Evolutionary conservation across 2,329 filamentous ascomycete species (phyloP).

Genomic region (Sclerotinia borealis): DNA sequence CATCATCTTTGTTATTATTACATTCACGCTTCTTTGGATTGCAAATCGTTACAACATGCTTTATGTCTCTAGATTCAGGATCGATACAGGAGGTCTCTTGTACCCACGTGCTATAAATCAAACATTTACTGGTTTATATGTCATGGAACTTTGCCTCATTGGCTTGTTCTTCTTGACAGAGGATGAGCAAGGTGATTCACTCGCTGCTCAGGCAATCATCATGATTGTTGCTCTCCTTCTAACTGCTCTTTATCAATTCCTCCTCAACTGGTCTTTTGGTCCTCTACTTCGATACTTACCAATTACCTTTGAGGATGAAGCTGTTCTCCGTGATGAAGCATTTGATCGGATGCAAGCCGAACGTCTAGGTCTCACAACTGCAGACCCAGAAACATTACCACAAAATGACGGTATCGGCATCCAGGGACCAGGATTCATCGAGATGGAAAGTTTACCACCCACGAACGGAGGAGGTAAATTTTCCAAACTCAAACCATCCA

Average conservation of each 20-base stretch:
- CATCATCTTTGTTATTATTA: conserved; percentile 86
- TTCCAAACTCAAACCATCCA: conserved; percentile 28
- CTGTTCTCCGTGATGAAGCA: conserved; percentile 80
- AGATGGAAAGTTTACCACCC: conserved; percentile 41
- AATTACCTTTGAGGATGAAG: conserved; percentile 93
- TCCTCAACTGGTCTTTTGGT: conserved; percentile 76
- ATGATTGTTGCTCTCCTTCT: conserved; percentile 73
- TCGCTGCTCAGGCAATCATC: conserved; percentile 69
- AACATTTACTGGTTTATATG: conserved; percentile 87
- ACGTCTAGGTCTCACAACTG: conserved; percentile 57
- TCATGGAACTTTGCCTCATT: conserved; percentile 87
- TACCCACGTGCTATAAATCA: conserved; percentile 94
- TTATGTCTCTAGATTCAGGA: conserved; percentile 83
- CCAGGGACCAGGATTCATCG: conserved; percentile 30
- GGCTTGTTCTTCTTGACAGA: conserved; percentile 79
- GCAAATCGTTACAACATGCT: conserved; percentile 96
- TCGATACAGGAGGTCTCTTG: conserved; percentile 86
- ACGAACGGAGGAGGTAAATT: conserved; percentile 23
- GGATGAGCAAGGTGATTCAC: conserved; percentile 46
- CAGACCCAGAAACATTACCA: conserved; percentile 36
- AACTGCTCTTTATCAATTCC: conserved; percentile 70
- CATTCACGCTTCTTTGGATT: conserved; percentile 85
- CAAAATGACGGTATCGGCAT: conserved; percentile 27
- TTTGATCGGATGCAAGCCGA: conserved; percentile 74
- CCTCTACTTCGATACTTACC: conserved; percentile 85